Evolutionary conservation across 768 basidiomycete species (phyloP), one percentile per base, ranked within the genome.

Genomic region (Aureoboletus auriporus): DNA sequence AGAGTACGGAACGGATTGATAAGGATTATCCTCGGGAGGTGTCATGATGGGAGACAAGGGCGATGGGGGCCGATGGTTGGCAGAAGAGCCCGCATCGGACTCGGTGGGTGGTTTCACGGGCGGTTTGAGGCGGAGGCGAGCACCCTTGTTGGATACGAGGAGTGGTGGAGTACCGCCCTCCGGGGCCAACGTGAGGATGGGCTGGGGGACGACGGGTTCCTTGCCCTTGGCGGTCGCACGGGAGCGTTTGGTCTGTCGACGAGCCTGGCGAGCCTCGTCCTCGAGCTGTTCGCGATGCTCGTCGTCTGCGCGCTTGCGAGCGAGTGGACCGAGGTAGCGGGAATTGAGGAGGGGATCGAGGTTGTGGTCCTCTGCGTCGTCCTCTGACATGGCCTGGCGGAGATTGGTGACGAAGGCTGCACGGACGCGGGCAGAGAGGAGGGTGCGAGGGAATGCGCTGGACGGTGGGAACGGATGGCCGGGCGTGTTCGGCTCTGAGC

Each of bases 81-180:
- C 52, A 5, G 59, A 56, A 4, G 54, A 50, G 20, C 49, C 46
- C 6, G 45, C 20, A 11, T 63, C 62, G 0, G 56, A 52, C 5
- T 66, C 61, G 5, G 50, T 47, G 3, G 59, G n/a, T 3, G 69
- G 65, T 26, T 58, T 67, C 1, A 62, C 63, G 6, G 76, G 72
- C 0, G 78, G 74, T 49, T 78, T 78, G 47, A 78, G 69, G 48
- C 78, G 73, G 38, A 78, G 57, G 20, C 75, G 69, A 27, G 76
- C 69, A 10, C 78, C 78, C n/a, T 70, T 71, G 41, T 71, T 71
- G 0, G 75, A 71, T 11, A 78, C 72, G 27, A 78, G 59, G 13
- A 75, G 58, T 6, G 72, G 68, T 1, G 64, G 42, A 0, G 58
- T 49, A 1, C 46, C 48, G 9, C 28, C 28, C n/a, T 65, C 61